These are phyloP conservation scores for Fomitopsis pinicola DNA, from an alignment of 1,284 basidiomycete species.

Conservation along the genomic window DNA sequence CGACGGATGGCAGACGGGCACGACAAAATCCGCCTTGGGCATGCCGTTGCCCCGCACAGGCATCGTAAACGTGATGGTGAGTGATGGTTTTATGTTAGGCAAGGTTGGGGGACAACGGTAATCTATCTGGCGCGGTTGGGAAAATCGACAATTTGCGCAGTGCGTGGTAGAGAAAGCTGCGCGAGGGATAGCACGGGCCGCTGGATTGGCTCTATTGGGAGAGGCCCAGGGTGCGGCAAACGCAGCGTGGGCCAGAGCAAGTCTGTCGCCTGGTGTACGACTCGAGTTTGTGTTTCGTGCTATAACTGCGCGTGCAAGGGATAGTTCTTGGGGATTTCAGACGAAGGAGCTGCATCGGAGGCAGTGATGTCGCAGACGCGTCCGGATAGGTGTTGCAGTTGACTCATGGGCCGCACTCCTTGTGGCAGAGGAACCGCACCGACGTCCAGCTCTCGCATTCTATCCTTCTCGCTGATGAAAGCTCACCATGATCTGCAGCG, in stretches of 20 bases:
- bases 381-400: neutral
- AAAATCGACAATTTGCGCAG: neutral
- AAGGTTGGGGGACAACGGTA: neutral
- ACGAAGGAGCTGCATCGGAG: too few species aligned
- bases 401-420: neutral
- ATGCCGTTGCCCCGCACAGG: constrained; percentile 11
- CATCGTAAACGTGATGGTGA: constrained; percentile 18
- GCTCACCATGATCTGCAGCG: constrained; percentile 24
- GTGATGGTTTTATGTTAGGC: neutral
- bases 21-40: constrained; percentile 17
- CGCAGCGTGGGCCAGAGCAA: too few species aligned
- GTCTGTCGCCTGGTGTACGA: too few species aligned
- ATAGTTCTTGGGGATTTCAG: too few species aligned
- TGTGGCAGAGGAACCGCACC: neutral
- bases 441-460: neutral
- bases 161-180: neutral
- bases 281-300: too few species aligned
- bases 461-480: neutral
- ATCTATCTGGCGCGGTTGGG: too few species aligned
- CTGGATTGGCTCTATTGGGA: too few species aligned
- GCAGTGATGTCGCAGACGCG: too few species aligned
- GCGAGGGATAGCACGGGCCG: too few species aligned
- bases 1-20: constrained; percentile 14
- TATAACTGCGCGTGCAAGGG: too few species aligned
- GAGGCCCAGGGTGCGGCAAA: too few species aligned